A percentile compares a stretch with the other conserved stretches of the same genome.
phyloP scores from a whole-genome alignment of 2,329 filamentous ascomycete species.

The Plenodomus tracheiphilus region DNA sequence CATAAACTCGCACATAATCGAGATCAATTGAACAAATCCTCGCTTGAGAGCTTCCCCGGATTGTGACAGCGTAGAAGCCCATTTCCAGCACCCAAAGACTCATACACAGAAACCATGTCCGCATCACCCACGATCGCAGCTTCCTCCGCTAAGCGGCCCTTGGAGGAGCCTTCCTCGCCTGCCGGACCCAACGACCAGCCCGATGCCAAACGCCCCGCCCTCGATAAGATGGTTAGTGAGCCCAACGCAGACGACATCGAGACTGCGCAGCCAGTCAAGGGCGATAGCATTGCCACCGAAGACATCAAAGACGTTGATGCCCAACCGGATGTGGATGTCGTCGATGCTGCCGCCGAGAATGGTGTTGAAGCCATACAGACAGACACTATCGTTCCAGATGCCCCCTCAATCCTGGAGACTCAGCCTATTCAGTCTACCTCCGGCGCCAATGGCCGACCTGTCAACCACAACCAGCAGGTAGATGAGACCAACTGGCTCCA shows the following conservation, averaged over 20 bases:
- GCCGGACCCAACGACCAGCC: conserved; percentile 90
- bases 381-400: conserved; percentile 72
- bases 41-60: conserved; percentile 32
- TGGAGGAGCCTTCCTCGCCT: conserved; percentile 95
- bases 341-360: conserved; percentile 46
- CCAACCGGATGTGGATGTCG: conserved; percentile 25
- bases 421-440: conserved; percentile 63
- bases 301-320: conserved; percentile 35
- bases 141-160: conserved; percentile 83
- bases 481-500: conserved; percentile 98
- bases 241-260: conserved; percentile 54
- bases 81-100: conserved; percentile 22
- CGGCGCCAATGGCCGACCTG: conserved; percentile 55
- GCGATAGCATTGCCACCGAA: conserved; percentile 37
- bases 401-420: conserved; percentile 52
- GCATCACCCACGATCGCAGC: conserved; percentile 52
- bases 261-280: conserved; percentile 40
- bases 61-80: conserved; percentile 34
- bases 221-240: conserved; percentile 83
- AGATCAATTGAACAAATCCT: conserved; percentile 43
- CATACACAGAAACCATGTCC: conserved; percentile 47
- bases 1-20: conserved; percentile 55
- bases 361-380: conserved; percentile 64
- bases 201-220: conserved; percentile 92
- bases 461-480: conserved; percentile 59